Percentiles rank a stretch among this genome's conserved stretches.
These are phyloP conservation scores for Mucor saturninus DNA, from an alignment of 371 early-diverging fungal genomes.

Conservation along the genomic window DNA sequence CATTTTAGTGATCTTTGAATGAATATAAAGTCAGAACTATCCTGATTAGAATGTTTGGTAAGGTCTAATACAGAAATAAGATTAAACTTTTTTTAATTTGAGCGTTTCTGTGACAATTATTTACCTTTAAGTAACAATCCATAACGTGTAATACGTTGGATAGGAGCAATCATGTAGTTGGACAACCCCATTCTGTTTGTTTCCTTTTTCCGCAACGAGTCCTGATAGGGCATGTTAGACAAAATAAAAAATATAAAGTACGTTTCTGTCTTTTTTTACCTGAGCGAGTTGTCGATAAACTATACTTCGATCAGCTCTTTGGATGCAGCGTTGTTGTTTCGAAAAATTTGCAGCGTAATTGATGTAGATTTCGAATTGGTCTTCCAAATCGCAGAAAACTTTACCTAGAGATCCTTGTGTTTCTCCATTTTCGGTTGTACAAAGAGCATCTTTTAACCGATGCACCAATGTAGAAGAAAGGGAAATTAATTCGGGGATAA, in stretches of 20 bases:
- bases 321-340: conserved; percentile 35
- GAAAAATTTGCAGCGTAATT: conserved; percentile 51
- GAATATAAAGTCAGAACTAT: conserved; percentile 24
- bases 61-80: conserved; percentile 24
- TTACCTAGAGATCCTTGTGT: conserved; percentile 32
- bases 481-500: conserved; percentile 46
- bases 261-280: conserved; percentile 11
- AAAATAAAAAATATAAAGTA: conserved; percentile 7
- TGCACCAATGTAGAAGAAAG: conserved; percentile 42
- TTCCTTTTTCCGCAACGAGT: conserved; percentile 45
- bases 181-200: conserved; percentile 39
- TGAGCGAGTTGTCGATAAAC: conserved; percentile 44
- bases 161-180: conserved; percentile 53
- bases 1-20: conserved; percentile 28
- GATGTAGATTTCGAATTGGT: conserved; percentile 48
- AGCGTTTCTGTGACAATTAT: background rate
- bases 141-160: conserved; percentile 50
- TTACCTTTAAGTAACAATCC: conserved; percentile 41
- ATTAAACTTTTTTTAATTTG: background rate
- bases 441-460: conserved; percentile 31
- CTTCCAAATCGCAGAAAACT: conserved; percentile 46
- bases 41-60: conserved; percentile 23
- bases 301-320: conserved; percentile 33
- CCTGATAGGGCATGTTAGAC: conserved; percentile 32
- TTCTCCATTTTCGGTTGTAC: conserved; percentile 30